A percentile compares a stretch with the other conserved stretches of the same genome.
Evolutionary conservation across 208 protist genomes (phyloP).

Genomic region (Herpetomonas tarakana): DNA sequence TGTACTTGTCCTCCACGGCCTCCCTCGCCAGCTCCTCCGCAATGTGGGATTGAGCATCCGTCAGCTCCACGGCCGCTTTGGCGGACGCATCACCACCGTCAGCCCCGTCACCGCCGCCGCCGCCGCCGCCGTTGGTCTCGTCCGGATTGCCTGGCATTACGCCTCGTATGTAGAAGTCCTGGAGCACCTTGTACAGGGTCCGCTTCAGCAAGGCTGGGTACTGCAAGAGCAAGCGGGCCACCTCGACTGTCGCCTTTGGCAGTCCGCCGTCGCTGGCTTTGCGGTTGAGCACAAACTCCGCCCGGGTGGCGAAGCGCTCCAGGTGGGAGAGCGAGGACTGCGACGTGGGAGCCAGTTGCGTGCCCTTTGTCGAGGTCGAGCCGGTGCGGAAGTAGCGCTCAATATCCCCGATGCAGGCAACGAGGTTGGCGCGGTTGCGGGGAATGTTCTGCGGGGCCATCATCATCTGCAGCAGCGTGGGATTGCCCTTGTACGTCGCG

Average conservation of each 20-base stretch:
- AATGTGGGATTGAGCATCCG: slow-evolving; percentile 12
- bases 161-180: slow-evolving; percentile 26
- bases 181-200: slow-evolving; percentile 32
- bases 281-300: slow-evolving; percentile 43
- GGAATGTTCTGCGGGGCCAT: neutral
- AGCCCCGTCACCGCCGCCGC: neutral
- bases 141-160: slow-evolving; percentile 24
- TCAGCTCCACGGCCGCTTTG: neutral
- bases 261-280: slow-evolving; percentile 7
- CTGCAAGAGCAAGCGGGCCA: slow-evolving; percentile 32
- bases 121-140: slow-evolving; percentile 4
- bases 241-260: neutral
- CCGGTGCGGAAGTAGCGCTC: slow-evolving; percentile 83
- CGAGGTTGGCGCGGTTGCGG: slow-evolving; percentile 57
- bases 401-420: slow-evolving; percentile 70
- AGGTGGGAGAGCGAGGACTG: slow-evolving; percentile 54
- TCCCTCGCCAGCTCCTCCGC: slow-evolving; percentile 45
- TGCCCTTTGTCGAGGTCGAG: slow-evolving; percentile 65
- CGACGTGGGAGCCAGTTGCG: slow-evolving; percentile 57
- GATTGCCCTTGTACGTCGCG: slow-evolving; percentile 35
- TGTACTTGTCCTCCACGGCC: slow-evolving; percentile 76
- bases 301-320: slow-evolving; percentile 45
- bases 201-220: slow-evolving; percentile 25
- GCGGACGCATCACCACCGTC: neutral
- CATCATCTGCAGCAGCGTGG: slow-evolving; percentile 18